Evolutionary conservation across 2,329 filamentous ascomycete genomes (phyloP).

Genomic region (Aspergillus sp.): DNA sequence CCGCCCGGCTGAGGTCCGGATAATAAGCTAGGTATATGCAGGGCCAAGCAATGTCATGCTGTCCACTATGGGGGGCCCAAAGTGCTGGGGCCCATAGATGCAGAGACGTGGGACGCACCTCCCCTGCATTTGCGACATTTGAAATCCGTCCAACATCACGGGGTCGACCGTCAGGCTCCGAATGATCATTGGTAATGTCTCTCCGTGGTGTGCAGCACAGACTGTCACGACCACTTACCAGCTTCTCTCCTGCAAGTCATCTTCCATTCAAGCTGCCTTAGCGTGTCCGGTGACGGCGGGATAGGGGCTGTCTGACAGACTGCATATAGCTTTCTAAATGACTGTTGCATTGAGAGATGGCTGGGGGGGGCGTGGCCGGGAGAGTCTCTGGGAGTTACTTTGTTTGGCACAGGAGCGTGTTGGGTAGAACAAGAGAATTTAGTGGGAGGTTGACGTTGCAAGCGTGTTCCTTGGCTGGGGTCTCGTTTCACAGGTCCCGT

Average conservation of each 20-base stretch:
- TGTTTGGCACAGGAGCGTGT: background rate
- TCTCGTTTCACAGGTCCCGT: background rate
- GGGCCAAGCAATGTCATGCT: background rate
- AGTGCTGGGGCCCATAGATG: background rate
- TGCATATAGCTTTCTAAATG: background rate
- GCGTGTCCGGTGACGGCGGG: slow-evolving; percentile 10
- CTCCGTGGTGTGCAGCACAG: background rate
- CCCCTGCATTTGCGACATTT: background rate
- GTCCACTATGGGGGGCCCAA: background rate
- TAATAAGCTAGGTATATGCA: background rate
- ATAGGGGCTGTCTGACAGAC: background rate
- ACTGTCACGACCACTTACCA: background rate
- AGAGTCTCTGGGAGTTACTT: background rate
- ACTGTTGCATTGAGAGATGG: slow-evolving; percentile 6
- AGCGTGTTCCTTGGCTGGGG: background rate
- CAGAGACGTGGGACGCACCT: background rate
- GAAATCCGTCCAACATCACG: background rate
- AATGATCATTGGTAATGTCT: slow-evolving; percentile 10
- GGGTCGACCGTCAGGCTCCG: background rate
- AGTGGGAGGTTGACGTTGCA: background rate
- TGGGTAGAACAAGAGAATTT: background rate
- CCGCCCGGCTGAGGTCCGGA: background rate
- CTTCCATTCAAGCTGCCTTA: slow-evolving; percentile 2
- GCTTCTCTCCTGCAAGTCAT: background rate
- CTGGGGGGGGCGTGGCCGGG: background rate